Base-by-base conservation (phyloP, 129 eudicot genomes). In the Mikania micrantha region DNA sequence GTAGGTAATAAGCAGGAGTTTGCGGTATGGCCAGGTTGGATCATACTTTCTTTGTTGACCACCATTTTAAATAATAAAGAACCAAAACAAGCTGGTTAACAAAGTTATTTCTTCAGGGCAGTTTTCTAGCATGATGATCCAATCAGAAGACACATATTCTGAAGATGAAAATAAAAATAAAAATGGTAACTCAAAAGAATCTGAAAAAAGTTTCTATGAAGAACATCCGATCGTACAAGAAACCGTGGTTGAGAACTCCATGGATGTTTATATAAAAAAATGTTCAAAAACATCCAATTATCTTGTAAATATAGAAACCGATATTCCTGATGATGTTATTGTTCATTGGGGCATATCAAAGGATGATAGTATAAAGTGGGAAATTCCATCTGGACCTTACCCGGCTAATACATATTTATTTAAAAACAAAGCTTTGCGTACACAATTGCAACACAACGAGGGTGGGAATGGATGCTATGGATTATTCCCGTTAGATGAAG, bases 321-420 rank as follows among this genome's bases (percentile, higher is more conserved):
- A 94, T 85, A 54, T 94, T 56, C 87, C 87, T 58, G 97, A 88
- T 64, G 88, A 90, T 73, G 85, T 94, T 70, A 72, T 87, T 70
- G 84, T 85, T 67, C 99, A 94, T 80, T 94, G 99, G 99, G 99
- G 99, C 72, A 78, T 94, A 39, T 94, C 89, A 80, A 86, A 74
- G 41, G 85, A 81, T 63, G 85, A 82, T 22, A 69, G 72, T 79
- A 79, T 66, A 70, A 81, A 39, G 1, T 94, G 99, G 99, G 95
- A 89, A 86, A 77, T 89, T 62, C 97, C 99, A 48, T 78, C 78
- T 20, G 85, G 50, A 64, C 90, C 99, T 1, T 80, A 81, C 84
- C 97, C 94, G 22, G 76, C 72, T 50, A 76, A 87, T 60, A 89
- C 99, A 75, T 32, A 69, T 57, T 53, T 49, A 11, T 94, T 83